A percentile compares a stretch with the other conserved stretches of the same genome.
Conservation (phyloP, 2,329 filamentous ascomycete species). For the Myriosclerotinia scirpicola region DNA sequence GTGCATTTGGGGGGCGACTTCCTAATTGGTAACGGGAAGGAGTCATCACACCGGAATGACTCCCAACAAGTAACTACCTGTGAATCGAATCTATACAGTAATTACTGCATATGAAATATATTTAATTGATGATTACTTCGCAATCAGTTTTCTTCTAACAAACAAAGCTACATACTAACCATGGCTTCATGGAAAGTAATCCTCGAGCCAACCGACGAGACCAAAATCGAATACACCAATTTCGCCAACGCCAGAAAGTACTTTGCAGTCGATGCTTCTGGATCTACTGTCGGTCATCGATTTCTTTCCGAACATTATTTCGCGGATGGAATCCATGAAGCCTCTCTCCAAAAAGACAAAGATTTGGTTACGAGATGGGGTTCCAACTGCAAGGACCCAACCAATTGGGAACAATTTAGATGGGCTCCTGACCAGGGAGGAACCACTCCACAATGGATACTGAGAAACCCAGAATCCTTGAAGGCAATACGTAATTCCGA, state of each 20-base stretch:
- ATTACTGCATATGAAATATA: not conserved
- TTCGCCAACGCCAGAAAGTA: conserved; percentile 10
- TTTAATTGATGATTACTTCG: not conserved
- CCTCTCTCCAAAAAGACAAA: conserved; percentile 1
- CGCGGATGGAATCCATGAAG: not conserved
- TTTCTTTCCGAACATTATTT: not conserved
- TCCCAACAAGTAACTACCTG: too few species aligned
- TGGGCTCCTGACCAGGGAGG: conserved; percentile 2
- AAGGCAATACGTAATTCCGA: not conserved
- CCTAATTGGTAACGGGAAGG: not conserved
- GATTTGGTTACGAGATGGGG: conserved; percentile 9
- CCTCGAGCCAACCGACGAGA: not conserved
- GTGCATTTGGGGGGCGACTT: not conserved
- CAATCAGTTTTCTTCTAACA: not conserved
- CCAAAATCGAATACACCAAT: not conserved
- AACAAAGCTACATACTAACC: not conserved
- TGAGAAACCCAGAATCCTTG: not conserved
- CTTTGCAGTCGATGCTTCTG: not conserved
- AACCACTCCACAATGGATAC: not conserved
- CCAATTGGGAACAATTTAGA: not conserved
- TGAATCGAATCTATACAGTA: not conserved
- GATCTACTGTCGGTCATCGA: not conserved
- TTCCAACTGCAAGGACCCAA: not conserved
- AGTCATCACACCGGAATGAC: not conserved
- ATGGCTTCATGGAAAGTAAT: conserved; percentile 10